phyloP scores from a whole-genome alignment of 805 yeast genomes.

The Spathaspora gorwiae region DNA sequence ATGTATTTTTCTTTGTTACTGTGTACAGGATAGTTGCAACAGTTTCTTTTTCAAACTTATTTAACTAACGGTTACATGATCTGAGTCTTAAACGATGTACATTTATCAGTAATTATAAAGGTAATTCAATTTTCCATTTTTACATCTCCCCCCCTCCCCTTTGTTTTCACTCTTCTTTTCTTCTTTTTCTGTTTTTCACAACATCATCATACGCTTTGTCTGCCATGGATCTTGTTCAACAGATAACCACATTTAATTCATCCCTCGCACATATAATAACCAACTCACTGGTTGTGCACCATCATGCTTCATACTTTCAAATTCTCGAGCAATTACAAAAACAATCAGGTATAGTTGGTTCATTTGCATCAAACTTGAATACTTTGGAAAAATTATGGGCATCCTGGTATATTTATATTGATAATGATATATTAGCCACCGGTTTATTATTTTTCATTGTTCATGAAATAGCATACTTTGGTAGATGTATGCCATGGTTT shows the following conservation, averaged over 20 bases:
- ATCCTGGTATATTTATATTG: constrained; percentile 76
- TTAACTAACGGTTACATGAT: no score
- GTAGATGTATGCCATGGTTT: constrained; percentile 90
- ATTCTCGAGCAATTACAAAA: constrained; percentile 3
- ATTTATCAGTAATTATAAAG: background rate
- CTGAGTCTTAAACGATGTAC: background rate
- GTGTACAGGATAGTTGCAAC: no score
- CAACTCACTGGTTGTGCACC: background rate
- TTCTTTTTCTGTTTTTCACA: background rate
- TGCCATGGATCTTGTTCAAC: constrained; percentile 3
- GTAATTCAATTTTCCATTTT: background rate
- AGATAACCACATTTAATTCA: background rate
- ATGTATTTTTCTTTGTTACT: no score
- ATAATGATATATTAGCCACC: constrained; percentile 87
- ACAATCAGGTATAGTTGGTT: constrained; percentile 1
- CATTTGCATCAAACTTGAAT: constrained; percentile 15
- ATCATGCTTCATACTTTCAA: constrained; percentile 1
- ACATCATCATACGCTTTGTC: background rate
- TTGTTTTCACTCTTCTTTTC: background rate
- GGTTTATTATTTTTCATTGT: constrained; percentile 77
- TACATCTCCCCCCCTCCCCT: no score
- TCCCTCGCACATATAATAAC: constrained; percentile 1
- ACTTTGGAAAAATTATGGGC: constrained; percentile 77
- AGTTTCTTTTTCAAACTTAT: no score
- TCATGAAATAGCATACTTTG: constrained; percentile 89